A percentile compares a stretch with the other conserved stretches of the same genome.
Conservation (phyloP, 805 yeast species). For the Metschnikowia cerradonensis region DNA sequence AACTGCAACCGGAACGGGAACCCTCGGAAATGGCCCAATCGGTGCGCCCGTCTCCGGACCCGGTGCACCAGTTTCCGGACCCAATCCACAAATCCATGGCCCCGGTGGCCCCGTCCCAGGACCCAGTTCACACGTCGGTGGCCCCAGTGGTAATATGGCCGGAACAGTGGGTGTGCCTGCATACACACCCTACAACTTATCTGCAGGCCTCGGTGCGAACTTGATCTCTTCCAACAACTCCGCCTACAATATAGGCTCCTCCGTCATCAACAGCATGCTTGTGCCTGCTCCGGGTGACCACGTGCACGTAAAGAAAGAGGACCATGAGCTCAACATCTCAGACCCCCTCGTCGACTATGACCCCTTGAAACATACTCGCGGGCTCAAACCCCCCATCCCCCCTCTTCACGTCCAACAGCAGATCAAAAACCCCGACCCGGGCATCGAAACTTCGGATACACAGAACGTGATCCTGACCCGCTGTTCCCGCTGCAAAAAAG, state of each 20-base stretch:
- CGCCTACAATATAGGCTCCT: constrained; percentile 12
- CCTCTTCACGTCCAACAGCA: constrained; percentile 44
- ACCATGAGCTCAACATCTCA: neutral
- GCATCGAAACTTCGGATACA: constrained; percentile 5
- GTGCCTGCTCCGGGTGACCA: constrained; percentile 8
- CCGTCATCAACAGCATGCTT: constrained; percentile 6
- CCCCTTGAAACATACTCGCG: neutral
- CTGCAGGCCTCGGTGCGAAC: constrained; percentile 2
- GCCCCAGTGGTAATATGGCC: neutral
- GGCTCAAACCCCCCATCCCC: constrained; percentile 33
- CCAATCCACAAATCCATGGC: neutral
- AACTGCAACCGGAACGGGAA: no score
- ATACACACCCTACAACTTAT: neutral
- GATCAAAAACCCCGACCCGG: constrained; percentile 19
- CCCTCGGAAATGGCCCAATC: no score
- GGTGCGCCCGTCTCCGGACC: no score
- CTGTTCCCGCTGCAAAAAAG: constrained; percentile 61
- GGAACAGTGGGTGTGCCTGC: neutral
- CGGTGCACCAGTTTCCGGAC: no score
- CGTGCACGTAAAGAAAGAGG: constrained; percentile 11
- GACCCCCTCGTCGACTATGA: constrained; percentile 7
- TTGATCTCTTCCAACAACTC: constrained; percentile 3
- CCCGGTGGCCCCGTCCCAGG: neutral
- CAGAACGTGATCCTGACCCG: constrained; percentile 12
- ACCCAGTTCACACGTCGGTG: neutral